Evolutionary conservation across 1,139 yeast species (phyloP).

Genomic region (Scheffersomyces cryptocercus): DNA sequence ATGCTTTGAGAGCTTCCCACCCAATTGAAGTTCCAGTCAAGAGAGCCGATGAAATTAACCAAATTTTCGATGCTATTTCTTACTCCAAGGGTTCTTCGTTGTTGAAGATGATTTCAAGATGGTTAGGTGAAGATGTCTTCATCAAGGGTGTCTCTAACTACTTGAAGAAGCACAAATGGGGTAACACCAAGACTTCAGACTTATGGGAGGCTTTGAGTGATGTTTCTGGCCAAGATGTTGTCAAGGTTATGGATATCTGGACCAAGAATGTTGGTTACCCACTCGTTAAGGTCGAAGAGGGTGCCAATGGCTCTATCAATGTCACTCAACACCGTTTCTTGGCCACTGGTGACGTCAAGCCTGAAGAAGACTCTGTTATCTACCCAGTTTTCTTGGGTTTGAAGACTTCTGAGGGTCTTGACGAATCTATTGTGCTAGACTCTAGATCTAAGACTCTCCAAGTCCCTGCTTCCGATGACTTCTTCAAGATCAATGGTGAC

Average conservation of each 20-base stretch:
- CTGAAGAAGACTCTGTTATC: slow-evolving; percentile 50
- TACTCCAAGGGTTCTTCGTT: slow-evolving; percentile 30
- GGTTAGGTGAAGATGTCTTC: slow-evolving; percentile 26
- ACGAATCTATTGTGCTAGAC: slow-evolving; percentile 56
- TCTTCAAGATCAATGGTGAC: slow-evolving; percentile 78
- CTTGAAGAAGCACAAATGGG: slow-evolving; percentile 25
- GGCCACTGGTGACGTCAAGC: slow-evolving; percentile 53
- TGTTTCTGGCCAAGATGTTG: slow-evolving; percentile 24
- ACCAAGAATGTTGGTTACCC: slow-evolving; percentile 30
- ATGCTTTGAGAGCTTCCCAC: slow-evolving; percentile 55
- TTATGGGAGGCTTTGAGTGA: slow-evolving; percentile 26
- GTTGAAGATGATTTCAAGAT: slow-evolving; percentile 28
- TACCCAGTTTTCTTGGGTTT: slow-evolving; percentile 86
- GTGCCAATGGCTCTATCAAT: slow-evolving; percentile 20
- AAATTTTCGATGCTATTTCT: slow-evolving; percentile 57
- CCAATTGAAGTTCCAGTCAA: slow-evolving; percentile 60
- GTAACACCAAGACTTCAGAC: slow-evolving; percentile 28
- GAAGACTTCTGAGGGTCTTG: slow-evolving; percentile 62
- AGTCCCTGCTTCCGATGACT: slow-evolving; percentile 35
- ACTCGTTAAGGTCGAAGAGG: slow-evolving; percentile 20
- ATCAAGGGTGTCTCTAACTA: slow-evolving; percentile 29
- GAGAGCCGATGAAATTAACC: slow-evolving; percentile 56
- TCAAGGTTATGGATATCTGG: slow-evolving; percentile 27
- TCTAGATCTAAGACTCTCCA: slow-evolving; percentile 53
- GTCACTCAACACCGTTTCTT: slow-evolving; percentile 58